These are phyloP conservation scores for Eucalyptus melliodora DNA, from an alignment of 345 rosid genomes.

Conservation along the genomic window DNA sequence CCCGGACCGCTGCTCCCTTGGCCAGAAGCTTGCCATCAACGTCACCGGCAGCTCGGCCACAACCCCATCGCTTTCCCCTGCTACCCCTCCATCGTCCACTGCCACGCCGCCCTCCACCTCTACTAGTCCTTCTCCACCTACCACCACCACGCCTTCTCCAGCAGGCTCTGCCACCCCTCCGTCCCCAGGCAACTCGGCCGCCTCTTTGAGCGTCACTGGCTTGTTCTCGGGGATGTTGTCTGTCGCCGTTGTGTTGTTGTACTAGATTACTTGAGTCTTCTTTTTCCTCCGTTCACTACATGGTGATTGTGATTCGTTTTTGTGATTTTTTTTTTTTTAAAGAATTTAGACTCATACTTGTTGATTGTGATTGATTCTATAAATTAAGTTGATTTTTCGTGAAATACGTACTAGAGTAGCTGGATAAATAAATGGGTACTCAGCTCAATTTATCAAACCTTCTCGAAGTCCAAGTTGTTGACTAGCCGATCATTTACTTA, in stretches of 20 bases:
- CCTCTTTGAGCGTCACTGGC: conserved; percentile 12
- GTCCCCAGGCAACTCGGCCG: conserved; percentile 19
- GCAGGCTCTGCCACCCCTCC: conserved; percentile 10
- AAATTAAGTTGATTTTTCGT: not conserved
- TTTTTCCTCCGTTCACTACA: not conserved
- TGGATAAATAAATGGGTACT: not conserved
- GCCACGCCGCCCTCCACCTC: not conserved
- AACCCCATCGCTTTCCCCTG: not conserved
- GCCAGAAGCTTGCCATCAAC: conserved; percentile 31
- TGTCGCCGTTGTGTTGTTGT: conserved; percentile 13
- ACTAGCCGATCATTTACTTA: not conserved
- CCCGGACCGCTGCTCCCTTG: conserved; percentile 18
- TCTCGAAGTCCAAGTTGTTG: not conserved
- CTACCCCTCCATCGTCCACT: not conserved
- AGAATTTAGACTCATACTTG: not conserved
- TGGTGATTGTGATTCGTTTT: not conserved
- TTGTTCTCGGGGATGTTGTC: conserved; percentile 11
- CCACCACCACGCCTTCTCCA: conserved; percentile 11
- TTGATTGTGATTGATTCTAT: not conserved
- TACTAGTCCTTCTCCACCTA: not conserved
- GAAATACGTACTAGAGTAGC: not conserved
- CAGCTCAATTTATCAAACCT: not conserved
- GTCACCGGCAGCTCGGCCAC: not conserved
- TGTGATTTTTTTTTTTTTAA: no score
- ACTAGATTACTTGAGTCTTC: not conserved